Percentiles rank a stretch among this genome's conserved stretches.
These are phyloP conservation scores for Russula brevipes DNA, from an alignment of 768 basidiomycete genomes.

Conservation along the genomic window DNA sequence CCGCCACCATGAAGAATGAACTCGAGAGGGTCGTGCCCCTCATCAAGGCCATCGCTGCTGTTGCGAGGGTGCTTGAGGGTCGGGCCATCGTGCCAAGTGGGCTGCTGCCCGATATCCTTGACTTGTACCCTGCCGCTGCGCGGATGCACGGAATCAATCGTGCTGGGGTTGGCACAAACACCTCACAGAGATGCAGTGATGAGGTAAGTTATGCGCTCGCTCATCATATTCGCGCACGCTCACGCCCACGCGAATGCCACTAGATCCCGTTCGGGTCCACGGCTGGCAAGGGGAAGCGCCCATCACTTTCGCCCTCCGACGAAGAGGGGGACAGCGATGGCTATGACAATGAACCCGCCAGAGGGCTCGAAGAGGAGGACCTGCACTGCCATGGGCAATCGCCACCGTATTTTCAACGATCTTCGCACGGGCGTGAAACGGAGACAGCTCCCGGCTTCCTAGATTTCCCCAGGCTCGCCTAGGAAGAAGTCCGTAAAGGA, in stretches of 20 bases:
- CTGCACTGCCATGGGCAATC: slow-evolving; percentile 8
- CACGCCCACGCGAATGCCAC: background rate
- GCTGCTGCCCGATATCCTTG: background rate
- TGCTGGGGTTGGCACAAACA: background rate
- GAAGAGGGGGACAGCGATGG: background rate
- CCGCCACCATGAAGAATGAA: background rate
- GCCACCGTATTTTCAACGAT: background rate
- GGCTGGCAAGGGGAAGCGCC: background rate
- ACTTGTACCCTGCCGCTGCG: background rate
- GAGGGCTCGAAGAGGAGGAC: background rate
- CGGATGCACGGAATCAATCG: background rate
- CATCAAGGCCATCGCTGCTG: background rate
- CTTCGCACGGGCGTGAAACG: slow-evolving; percentile 1
- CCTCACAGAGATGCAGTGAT: background rate
- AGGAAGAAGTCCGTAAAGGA: background rate
- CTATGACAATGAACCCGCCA: background rate
- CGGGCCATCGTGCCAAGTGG: background rate
- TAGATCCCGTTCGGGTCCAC: slow-evolving; percentile 4
- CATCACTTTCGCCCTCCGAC: background rate
- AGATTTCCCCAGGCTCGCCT: slow-evolving; percentile 6
- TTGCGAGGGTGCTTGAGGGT: slow-evolving; percentile 3
- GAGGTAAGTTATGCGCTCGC: background rate
- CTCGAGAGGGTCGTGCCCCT: background rate
- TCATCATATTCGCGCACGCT: background rate
- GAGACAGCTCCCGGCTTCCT: background rate